Evolutionary conservation across 352 stramenopile genomes (phyloP).

Genomic region (Plasmopara viticola): DNA sequence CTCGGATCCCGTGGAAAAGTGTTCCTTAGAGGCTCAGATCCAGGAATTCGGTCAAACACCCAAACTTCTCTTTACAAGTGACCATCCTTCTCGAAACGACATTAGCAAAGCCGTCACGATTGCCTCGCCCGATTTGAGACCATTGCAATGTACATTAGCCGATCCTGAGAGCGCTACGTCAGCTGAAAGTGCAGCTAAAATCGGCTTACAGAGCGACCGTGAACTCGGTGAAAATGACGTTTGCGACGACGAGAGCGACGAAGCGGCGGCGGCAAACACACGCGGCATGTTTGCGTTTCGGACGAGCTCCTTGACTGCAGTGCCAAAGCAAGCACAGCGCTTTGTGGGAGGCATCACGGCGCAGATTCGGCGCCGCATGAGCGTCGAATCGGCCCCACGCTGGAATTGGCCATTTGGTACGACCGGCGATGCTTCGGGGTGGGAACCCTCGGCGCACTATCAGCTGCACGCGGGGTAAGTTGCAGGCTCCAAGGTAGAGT

Average conservation of each 20-base stretch:
- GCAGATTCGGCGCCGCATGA: constrained; percentile 69
- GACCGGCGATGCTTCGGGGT: constrained; percentile 43
- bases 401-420: constrained; percentile 73
- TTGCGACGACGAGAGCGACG: constrained; percentile 24
- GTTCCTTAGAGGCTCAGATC: constrained; percentile 91
- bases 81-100: constrained; percentile 65
- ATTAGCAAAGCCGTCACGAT: constrained; percentile 48
- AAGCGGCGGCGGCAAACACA: constrained; percentile 23
- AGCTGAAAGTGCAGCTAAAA: constrained; percentile 8
- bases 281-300: constrained; percentile 75
- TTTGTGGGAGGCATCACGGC: constrained; percentile 72
- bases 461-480: constrained; percentile 66
- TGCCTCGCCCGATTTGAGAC: constrained; percentile 35
- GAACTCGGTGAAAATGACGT: constrained; percentile 6
- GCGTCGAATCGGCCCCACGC: constrained; percentile 45
- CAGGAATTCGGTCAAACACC: constrained; percentile 91
- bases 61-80: constrained; percentile 60
- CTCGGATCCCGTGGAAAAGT: constrained; percentile 88
- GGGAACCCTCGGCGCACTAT: constrained; percentile 57
- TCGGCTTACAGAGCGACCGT: constrained; percentile 14
- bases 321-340: constrained; percentile 70
- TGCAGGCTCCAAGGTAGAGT: background rate
- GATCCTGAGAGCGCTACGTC: constrained; percentile 17
- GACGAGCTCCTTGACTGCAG: constrained; percentile 40
- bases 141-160: constrained; percentile 29